These are phyloP conservation scores for Populus trichocarpa DNA, from an alignment of 441 rosid species.

Conservation along the genomic window DNA sequence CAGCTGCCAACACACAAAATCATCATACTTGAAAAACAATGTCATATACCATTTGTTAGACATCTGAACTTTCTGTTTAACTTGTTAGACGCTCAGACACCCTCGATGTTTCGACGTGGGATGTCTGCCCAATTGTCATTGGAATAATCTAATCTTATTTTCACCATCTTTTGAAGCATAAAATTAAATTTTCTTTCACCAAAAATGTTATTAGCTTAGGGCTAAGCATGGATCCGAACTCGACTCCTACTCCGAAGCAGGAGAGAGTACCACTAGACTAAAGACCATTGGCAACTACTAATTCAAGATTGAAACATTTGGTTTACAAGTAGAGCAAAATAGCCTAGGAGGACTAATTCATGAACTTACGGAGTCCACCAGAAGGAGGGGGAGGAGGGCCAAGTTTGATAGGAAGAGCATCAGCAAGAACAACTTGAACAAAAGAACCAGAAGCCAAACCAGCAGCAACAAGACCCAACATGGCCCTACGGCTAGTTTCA, in stretches of 20 bases:
- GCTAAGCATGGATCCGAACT: not conserved
- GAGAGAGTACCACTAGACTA: not conserved
- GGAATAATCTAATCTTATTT: not conserved
- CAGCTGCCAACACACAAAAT: slow-evolving; percentile 53
- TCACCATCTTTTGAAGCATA: not conserved
- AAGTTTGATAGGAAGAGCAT: slow-evolving; percentile 62
- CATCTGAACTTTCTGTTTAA: too few species aligned
- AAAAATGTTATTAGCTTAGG: too few species aligned
- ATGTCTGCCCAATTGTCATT: not conserved
- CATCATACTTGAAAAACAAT: not conserved
- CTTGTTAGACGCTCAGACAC: not conserved
- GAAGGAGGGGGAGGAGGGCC: slow-evolving; percentile 89
- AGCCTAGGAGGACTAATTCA: not conserved
- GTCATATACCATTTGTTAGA: not conserved
- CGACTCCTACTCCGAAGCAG: not conserved
- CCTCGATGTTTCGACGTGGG: not conserved
- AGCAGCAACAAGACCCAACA: slow-evolving; percentile 68
- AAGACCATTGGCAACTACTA: not conserved
- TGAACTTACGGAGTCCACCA: slow-evolving; percentile 84
- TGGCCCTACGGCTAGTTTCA: slow-evolving; percentile 67
- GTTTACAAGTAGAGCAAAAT: not conserved
- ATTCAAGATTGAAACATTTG: not conserved
- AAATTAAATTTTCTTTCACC: not conserved
- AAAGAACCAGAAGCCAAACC: slow-evolving; percentile 74
- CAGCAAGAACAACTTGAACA: slow-evolving; percentile 70